These are phyloP conservation scores for Ceratocystis huliohia DNA, from an alignment of 2,329 filamentous ascomycete genomes.

Conservation along the genomic window DNA sequence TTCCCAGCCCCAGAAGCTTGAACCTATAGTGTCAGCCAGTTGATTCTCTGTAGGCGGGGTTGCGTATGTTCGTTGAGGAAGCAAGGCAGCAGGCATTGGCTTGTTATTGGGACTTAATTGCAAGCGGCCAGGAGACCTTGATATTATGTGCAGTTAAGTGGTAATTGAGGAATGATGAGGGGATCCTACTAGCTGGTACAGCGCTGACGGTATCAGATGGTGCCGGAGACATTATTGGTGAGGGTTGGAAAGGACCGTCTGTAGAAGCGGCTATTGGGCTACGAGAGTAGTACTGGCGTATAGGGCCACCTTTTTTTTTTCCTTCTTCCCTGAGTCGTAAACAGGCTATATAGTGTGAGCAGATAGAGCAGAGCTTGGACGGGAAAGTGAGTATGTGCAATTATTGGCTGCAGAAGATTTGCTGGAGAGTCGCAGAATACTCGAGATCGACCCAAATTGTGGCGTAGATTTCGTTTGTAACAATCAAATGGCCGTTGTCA, in stretches of 20 bases:
- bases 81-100: background rate
- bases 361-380: background rate
- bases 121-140: background rate
- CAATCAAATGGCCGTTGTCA: background rate
- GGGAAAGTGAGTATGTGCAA: background rate
- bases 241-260: slow-evolving; percentile 3
- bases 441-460: background rate
- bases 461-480: background rate
- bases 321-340: background rate
- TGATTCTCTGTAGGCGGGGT: background rate
- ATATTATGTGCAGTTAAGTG: background rate
- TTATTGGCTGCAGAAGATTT: background rate
- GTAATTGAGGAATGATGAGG: background rate
- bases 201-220: slow-evolving; percentile 13
- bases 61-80: background rate
- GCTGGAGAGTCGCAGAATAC: background rate
- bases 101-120: background rate
- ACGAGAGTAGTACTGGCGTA: background rate
- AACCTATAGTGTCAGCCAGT: slow-evolving; percentile 22
- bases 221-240: slow-evolving; percentile 14
- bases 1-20: slow-evolving; percentile 30
- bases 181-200: slow-evolving; percentile 15
- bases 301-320: background rate
- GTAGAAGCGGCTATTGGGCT: background rate
- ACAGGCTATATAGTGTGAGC: background rate